Evolutionary conservation across 2,329 filamentous ascomycete species (phyloP), one percentile per base, ranked within the genome.

Genomic region (Hymenoscyphus infarciens): DNA sequence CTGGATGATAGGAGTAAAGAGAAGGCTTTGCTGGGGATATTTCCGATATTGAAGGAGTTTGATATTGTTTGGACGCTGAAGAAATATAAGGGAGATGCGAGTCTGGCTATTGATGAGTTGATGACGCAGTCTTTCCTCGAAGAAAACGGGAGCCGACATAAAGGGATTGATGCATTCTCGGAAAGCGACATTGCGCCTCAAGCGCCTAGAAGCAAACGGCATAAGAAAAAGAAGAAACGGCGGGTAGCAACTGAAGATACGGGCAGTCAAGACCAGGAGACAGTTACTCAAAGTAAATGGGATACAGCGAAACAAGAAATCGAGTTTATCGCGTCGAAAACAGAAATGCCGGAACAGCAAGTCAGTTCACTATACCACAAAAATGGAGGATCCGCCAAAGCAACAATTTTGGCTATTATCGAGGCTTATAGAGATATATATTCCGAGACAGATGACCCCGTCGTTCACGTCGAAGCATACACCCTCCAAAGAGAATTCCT

Each of bases 101-200:
- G 87, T 63, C 80, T 81, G 15, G 86, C 91, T 1, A 87, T 96
- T 65, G 92, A 97, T 69, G 87, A 92, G 63, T 79, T 98, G 13
- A 82, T 97, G 35, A 96, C 90, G 67, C 81, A 91, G 15, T 86
- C 90, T 22, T 92, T 88, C 71, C 86, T 97, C 4, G 86, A 91
- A 63, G 85, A 92, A 62, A 82, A 80, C 0, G 83, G 83, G 0
- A 80, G 84, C 60, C 79, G 83, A 1, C 78, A 81, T 1, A 94
- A 90, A 72, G 91, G 92, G 0, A 80, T 97, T n/a, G 92, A 97
- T 63, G 92, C 85, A 0, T 97, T 97, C 72, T 86, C 85, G 25
- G 81, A 85, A 45, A 81, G 82, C 0, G 81, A 85, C 16, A 76
- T 56, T 10, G 27, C 57, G 13, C 19, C 64, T 16, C 64, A 62